A percentile compares a stretch with the other conserved stretches of the same genome.
Conservation (phyloP, 768 basidiomycete species). For the Piloderma croceum region DNA sequence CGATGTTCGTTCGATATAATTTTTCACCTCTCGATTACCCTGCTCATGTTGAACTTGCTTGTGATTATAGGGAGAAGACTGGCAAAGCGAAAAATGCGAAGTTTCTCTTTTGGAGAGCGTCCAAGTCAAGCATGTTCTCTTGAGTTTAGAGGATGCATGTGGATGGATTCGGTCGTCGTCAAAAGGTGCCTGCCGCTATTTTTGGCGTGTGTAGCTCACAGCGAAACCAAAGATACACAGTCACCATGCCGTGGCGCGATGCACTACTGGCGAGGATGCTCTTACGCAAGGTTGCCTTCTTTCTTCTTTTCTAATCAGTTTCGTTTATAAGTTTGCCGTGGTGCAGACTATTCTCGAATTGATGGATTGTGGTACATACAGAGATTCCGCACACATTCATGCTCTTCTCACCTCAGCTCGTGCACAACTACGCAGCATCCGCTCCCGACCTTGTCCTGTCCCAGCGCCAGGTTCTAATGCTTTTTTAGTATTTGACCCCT, state of each 20-base stretch:
- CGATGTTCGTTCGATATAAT: constrained; percentile 54
- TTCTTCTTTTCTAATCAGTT: constrained; percentile 10
- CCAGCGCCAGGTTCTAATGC: constrained; percentile 43
- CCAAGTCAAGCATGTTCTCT: constrained; percentile 46
- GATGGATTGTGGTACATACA: constrained; percentile 37
- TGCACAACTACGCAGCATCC: constrained; percentile 36
- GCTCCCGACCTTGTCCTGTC: constrained; percentile 30
- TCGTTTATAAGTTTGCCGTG: constrained; percentile 3
- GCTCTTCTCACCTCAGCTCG: constrained; percentile 36
- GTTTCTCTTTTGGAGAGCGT: constrained; percentile 65
- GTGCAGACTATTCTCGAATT: constrained; percentile 47
- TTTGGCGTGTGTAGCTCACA: background rate
- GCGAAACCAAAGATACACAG: constrained; percentile 23
- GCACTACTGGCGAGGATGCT: constrained; percentile 48
- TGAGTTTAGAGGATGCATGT: constrained; percentile 54
- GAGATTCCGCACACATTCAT: constrained; percentile 32
- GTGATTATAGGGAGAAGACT: constrained; percentile 67
- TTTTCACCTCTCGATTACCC: constrained; percentile 11
- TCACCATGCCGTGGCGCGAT: constrained; percentile 42
- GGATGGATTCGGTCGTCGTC: constrained; percentile 49
- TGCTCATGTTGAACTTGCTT: constrained; percentile 6
- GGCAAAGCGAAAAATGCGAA: constrained; percentile 87
- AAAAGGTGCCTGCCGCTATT: constrained; percentile 32
- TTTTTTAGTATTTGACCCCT: constrained; percentile 55
- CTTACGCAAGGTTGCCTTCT: constrained; percentile 48